These are phyloP conservation scores for Wickerhamomyces rabaulensis DNA, from an alignment of 805 yeast genomes.

Conservation along the genomic window DNA sequence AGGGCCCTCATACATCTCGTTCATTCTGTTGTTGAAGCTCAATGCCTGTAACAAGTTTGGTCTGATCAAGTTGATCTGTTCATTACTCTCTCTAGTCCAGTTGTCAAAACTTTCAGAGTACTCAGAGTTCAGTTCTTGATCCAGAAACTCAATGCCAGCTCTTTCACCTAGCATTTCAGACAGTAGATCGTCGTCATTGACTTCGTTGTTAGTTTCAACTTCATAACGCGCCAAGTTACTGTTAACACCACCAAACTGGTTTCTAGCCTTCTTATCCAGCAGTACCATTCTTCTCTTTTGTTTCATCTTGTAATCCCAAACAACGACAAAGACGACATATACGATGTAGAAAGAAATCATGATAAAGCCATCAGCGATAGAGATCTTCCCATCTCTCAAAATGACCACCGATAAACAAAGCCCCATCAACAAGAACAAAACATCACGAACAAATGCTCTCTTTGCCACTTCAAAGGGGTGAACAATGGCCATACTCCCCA, in stretches of 20 bases:
- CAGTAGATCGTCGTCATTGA: constrained; percentile 19
- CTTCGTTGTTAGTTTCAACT: constrained; percentile 16
- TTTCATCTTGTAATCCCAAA: constrained; percentile 19
- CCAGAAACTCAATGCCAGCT: constrained; percentile 15
- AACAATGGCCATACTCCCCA: constrained; percentile 72
- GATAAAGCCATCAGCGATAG: constrained; percentile 45
- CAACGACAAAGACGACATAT: constrained; percentile 49
- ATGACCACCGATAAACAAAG: constrained; percentile 46
- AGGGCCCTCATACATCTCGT: constrained; percentile 2
- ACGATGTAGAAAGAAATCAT: constrained; percentile 52
- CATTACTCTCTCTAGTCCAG: constrained; percentile 13
- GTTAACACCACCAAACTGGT: constrained; percentile 4
- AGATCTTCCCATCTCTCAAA: constrained; percentile 54
- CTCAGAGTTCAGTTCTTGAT: constrained; percentile 9
- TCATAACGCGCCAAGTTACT: background rate
- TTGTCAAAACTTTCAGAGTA: constrained; percentile 11
- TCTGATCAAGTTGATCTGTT: constrained; percentile 12
- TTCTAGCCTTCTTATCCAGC: constrained; percentile 21
- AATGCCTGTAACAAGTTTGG: constrained; percentile 22
- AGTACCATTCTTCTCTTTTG: constrained; percentile 14
- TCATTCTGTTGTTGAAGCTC: constrained; percentile 17
- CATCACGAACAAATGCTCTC: constrained; percentile 36
- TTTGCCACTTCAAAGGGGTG: constrained; percentile 58
- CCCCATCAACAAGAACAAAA: constrained; percentile 47
- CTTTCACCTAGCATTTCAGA: constrained; percentile 4